Evolutionary conservation across 2,329 filamentous ascomycete species (phyloP).

Genomic region (Triangularia setosa): DNA sequence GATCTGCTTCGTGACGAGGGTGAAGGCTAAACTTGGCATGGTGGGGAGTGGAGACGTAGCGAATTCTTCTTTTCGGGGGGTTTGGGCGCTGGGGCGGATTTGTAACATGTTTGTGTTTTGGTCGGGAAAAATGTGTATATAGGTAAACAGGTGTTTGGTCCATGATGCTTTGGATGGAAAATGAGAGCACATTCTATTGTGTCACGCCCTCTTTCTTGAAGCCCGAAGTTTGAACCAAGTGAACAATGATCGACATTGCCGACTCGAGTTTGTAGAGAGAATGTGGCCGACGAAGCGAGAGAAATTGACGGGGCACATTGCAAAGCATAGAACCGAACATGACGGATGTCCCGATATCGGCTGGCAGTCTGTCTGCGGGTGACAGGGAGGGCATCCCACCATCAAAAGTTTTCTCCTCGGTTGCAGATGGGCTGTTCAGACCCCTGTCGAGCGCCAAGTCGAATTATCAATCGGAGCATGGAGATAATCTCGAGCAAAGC

Average conservation of each 20-base stretch:
- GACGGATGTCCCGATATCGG: neutral
- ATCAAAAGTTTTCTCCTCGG: neutral
- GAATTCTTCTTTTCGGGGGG: neutral
- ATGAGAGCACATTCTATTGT: neutral
- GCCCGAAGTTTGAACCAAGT: too few species aligned
- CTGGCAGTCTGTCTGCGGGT: neutral
- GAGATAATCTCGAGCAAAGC: neutral
- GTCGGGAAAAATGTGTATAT: neutral
- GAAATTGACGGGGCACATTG: neutral
- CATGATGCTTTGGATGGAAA: neutral
- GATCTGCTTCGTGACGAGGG: neutral
- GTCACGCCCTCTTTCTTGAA: neutral
- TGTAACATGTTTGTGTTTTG: neutral
- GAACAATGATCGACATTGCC: too few species aligned
- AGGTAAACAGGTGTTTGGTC: neutral
- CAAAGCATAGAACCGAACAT: neutral
- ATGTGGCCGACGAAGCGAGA: neutral
- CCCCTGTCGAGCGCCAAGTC: neutral
- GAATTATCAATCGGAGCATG: neutral
- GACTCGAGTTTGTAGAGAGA: neutral
- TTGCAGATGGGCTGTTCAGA: neutral
- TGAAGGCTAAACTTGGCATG: neutral
- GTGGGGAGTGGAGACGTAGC: neutral
- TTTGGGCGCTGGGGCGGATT: neutral
- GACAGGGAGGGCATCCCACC: neutral